Evolutionary conservation across 768 basidiomycete species (phyloP).

Genomic region (Lentinula edodes): DNA sequence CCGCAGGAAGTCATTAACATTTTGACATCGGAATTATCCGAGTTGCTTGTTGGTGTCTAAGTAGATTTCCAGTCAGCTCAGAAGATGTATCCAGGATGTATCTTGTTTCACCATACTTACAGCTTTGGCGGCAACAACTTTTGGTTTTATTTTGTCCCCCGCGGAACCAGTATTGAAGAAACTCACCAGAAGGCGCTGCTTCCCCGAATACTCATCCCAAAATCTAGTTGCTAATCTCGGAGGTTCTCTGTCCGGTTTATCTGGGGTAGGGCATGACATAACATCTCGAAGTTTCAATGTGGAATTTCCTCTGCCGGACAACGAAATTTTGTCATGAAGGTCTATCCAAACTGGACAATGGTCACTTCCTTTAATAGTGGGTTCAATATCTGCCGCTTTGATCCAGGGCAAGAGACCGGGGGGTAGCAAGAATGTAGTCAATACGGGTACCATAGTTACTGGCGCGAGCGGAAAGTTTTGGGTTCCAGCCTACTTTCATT

Average conservation of each 20-base stretch:
- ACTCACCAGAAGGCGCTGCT: slow-evolving; percentile 72
- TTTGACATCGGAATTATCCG: neutral
- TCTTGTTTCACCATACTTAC: neutral
- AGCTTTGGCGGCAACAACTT: neutral
- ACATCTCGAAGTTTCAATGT: slow-evolving; percentile 30
- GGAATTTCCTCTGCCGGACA: slow-evolving; percentile 20
- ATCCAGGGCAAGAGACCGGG: slow-evolving; percentile 89
- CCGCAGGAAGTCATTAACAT: neutral
- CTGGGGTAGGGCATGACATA: slow-evolving; percentile 18
- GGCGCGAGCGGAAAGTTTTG: slow-evolving; percentile 83
- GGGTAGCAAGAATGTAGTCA: slow-evolving; percentile 87
- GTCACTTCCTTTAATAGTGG: slow-evolving; percentile 86
- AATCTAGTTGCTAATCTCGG: slow-evolving; percentile 74
- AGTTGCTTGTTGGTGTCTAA: neutral
- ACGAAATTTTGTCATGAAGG: slow-evolving; percentile 62
- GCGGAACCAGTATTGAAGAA: slow-evolving; percentile 54
- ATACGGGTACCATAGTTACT: slow-evolving; percentile 93
- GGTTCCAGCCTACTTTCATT: slow-evolving; percentile 78
- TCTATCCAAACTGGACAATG: slow-evolving; percentile 97
- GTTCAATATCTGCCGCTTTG: slow-evolving; percentile 76
- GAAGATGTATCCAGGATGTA: neutral
- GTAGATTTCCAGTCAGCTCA: no score
- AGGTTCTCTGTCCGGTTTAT: slow-evolving; percentile 28
- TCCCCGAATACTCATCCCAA: slow-evolving; percentile 86
- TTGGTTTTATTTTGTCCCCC: neutral